Evolutionary conservation across 345 rosid species (phyloP).

Genomic region (Euphorbia pulcherrima): DNA sequence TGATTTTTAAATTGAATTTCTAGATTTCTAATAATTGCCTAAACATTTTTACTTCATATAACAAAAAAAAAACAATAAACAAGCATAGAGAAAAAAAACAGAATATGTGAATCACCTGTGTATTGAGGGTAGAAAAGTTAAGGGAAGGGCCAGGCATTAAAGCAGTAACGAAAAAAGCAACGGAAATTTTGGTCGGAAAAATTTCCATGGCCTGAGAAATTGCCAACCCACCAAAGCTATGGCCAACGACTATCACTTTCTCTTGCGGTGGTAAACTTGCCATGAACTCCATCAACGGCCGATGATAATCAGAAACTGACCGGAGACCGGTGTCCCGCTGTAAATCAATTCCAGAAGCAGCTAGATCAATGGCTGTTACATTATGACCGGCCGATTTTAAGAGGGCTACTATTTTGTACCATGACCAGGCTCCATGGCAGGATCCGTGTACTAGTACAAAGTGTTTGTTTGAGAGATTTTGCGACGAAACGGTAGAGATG

Average conservation of each 20-base stretch:
- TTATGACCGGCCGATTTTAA: slow-evolving; percentile 27
- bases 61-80: neutral
- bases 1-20: too few species aligned
- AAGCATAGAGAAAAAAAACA: too few species aligned
- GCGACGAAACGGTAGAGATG: neutral
- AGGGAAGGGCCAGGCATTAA: slow-evolving; percentile 42
- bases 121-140: slow-evolving; percentile 25
- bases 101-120: slow-evolving; percentile 22
- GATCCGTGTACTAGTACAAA: slow-evolving; percentile 42
- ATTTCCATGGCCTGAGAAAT: slow-evolving; percentile 39
- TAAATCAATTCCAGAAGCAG: slow-evolving; percentile 36
- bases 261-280: slow-evolving; percentile 17
- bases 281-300: slow-evolving; percentile 36
- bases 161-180: slow-evolving; percentile 33
- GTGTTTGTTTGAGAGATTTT: slow-evolving; percentile 17
- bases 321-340: slow-evolving; percentile 17
- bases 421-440: slow-evolving; percentile 43
- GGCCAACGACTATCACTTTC: slow-evolving; percentile 42
- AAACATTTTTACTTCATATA: neutral
- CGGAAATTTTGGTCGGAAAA: slow-evolving; percentile 26
- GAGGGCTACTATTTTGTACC: slow-evolving; percentile 33
- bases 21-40: too few species aligned
- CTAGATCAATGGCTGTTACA: slow-evolving; percentile 38
- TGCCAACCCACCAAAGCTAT: slow-evolving; percentile 39
- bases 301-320: slow-evolving; percentile 27